Evolutionary conservation across 441 rosid species (phyloP), one percentile per base, ranked within the genome.

Genomic region (Gossypium gossypioides): DNA sequence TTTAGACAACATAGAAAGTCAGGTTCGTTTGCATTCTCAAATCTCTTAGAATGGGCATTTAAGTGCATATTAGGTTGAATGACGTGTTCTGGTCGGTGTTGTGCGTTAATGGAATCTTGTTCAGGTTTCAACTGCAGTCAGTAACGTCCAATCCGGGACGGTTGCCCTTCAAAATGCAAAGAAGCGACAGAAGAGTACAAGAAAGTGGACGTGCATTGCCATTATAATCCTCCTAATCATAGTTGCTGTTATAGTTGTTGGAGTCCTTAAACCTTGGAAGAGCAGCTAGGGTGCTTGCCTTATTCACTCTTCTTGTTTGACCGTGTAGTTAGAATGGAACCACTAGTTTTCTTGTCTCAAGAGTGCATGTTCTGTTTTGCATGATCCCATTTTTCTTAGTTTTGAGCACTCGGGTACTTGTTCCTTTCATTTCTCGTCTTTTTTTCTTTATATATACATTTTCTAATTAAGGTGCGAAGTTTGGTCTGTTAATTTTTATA

Each of bases 1-100:
- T 62, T 73, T 84, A 37, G 85, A 84, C 65, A 84, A 84, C 82
- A 84, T 84, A 18, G 87, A 84, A 65, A 82, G 80, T 29, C 87
- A 84, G 87, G 85, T 84, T 68, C 63, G 81, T 59, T 74, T 19
- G 46, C 51, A 27, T 42, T 52, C 69, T 71, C 12, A 1, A 22
- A 40, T 61, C 72, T 21, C 21, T 56, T 59, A 7, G 13, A 42
- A 16, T 15, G 15, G 42, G 42, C 21, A 32, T 58, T 58, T 13
- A 40, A 24, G 4, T 68, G 46, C 72, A 27, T 52, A 16, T 15
- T 29, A 12, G 72, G 71, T 32, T n/a, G 40, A 32, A 52, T 29
- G 21, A 56, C 34, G 40, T 60, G 15, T 71, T 60, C 51, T 56
- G 65, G 37, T 70, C 27, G 74, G 74, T 32, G 7, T 32, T 32